Percentiles rank a stretch among this genome's conserved stretches.
These are phyloP conservation scores for Phlyctochytrium planicorne DNA, from an alignment of 192 early-diverging fungal species.

Conservation along the genomic window DNA sequence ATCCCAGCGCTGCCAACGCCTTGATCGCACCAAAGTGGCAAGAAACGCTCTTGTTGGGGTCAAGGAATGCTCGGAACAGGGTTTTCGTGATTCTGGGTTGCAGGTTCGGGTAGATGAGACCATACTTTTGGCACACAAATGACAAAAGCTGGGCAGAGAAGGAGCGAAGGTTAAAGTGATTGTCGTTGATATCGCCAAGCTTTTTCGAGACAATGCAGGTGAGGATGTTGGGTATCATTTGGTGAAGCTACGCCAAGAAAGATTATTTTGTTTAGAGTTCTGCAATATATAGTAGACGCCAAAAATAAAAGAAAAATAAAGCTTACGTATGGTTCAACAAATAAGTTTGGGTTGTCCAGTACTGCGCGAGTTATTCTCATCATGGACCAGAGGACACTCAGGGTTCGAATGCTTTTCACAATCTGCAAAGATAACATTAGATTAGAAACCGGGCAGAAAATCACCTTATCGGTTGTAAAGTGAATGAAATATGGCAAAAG, in stretches of 20 bases:
- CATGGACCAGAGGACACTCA: slow-evolving; percentile 69
- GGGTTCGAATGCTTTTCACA: slow-evolving; percentile 74
- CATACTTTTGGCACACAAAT: slow-evolving; percentile 73
- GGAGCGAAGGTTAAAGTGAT: slow-evolving; percentile 83
- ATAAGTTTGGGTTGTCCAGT: slow-evolving; percentile 82
- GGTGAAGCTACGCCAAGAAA: slow-evolving; percentile 73
- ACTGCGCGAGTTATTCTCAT: slow-evolving; percentile 78
- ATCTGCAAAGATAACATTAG: slow-evolving; percentile 41
- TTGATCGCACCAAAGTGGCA: slow-evolving; percentile 89
- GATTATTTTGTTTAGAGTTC: slow-evolving; percentile 13
- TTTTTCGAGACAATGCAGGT: slow-evolving; percentile 89
- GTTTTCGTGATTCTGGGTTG: slow-evolving; percentile 89
- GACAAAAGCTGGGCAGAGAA: slow-evolving; percentile 73
- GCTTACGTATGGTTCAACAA: slow-evolving; percentile 91
- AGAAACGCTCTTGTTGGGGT: slow-evolving; percentile 74
- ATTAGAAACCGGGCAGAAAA: background rate
- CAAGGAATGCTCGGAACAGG: slow-evolving; percentile 84
- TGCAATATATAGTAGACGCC: background rate
- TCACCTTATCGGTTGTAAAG: slow-evolving; percentile 81
- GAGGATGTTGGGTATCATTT: slow-evolving; percentile 89
- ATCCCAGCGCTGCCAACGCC: slow-evolving; percentile 73
- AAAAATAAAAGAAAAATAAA: slow-evolving; percentile 4
- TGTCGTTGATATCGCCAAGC: slow-evolving; percentile 67
- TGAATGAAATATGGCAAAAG: slow-evolving; percentile 94
- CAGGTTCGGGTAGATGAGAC: slow-evolving; percentile 78